Conservation (phyloP, 176 grass and related monocot genomes). For the Triticum turgidum region DNA sequence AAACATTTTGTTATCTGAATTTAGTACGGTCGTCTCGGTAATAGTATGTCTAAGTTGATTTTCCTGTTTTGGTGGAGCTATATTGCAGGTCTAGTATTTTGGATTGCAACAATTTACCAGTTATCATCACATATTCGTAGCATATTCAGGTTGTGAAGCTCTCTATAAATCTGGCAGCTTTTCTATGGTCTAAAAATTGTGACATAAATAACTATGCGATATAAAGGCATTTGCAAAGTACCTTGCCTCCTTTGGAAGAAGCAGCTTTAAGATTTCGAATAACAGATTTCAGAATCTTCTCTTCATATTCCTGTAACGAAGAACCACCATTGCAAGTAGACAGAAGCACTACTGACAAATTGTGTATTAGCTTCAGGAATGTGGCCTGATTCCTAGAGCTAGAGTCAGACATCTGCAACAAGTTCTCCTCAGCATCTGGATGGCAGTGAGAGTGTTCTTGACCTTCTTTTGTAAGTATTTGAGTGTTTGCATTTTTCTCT, state of each 20-base stretch:
- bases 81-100: slow-evolving; percentile 11
- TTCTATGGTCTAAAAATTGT: neutral
- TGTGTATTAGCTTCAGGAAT: slow-evolving; percentile 57
- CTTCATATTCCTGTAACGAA: slow-evolving; percentile 49
- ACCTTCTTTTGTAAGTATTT: slow-evolving; percentile 28
- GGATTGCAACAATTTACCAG: neutral
- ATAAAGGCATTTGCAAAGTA: slow-evolving; percentile 32
- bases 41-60: neutral
- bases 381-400: slow-evolving; percentile 17
- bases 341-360: slow-evolving; percentile 50
- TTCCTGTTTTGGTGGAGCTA: neutral
- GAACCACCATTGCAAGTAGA: slow-evolving; percentile 41
- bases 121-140: neutral
- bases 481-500: slow-evolving; percentile 28
- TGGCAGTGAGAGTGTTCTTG: slow-evolving; percentile 31
- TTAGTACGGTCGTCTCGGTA: neutral
- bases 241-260: slow-evolving; percentile 53
- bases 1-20: neutral
- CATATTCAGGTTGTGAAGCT: neutral
- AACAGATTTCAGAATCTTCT: slow-evolving; percentile 46
- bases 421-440: slow-evolving; percentile 18
- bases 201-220: neutral
- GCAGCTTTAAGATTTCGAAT: slow-evolving; percentile 62
- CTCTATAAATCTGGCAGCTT: neutral
- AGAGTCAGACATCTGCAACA: slow-evolving; percentile 28